Base-by-base conservation (phyloP, 2,329 filamentous ascomycete genomes). In the Didymella sp. region DNA sequence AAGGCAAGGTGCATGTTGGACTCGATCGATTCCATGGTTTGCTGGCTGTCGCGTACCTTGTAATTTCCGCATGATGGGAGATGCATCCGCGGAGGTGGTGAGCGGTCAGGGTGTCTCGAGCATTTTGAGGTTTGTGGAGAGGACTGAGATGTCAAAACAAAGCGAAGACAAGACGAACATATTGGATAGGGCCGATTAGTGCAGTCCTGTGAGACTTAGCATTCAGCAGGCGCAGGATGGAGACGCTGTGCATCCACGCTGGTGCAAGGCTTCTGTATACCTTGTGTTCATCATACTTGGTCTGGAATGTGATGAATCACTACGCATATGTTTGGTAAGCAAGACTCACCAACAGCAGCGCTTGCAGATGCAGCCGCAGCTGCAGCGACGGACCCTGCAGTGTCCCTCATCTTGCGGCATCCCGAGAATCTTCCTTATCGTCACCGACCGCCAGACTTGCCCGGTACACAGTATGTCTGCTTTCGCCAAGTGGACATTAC, bases 301-400 rank as follows among this genome's bases (percentile, higher is more conserved):
- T 43, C 19, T 40, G 48, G 37, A 52, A 11, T 48, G 47, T 57
- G 37, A 51, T 57, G 43, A 38, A 43, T 57, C 54, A 57, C 43
- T 24, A 51, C 47, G 43, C 38, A 17, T 21, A 19, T 21, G 15
- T 17, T 15, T 44, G 30, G 42, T 40, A 28, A n/a, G 17, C 33
- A 17, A 8, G n/a, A 35, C n/a, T 30, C 37, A 22, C 33, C 31
- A 28, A 22, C 17, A n/a, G 27, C 42, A 33, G 15, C 25, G n/a
- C 33, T 37, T 21, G 48, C 15, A 44, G 48, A 33, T 28, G 28
- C 31, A 43, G 17, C 9, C 24, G 30, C 40, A 43, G 17, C 9
- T 30, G 30, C 40, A 44, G 38, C 17, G 13, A 40, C 45, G 31
- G 8, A 19, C 30, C 9, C 37, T 28, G 38, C 44, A 37, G 21